Conservation (phyloP, 1,284 basidiomycete genomes). For the Ceratobasidium papillatum region DNA sequence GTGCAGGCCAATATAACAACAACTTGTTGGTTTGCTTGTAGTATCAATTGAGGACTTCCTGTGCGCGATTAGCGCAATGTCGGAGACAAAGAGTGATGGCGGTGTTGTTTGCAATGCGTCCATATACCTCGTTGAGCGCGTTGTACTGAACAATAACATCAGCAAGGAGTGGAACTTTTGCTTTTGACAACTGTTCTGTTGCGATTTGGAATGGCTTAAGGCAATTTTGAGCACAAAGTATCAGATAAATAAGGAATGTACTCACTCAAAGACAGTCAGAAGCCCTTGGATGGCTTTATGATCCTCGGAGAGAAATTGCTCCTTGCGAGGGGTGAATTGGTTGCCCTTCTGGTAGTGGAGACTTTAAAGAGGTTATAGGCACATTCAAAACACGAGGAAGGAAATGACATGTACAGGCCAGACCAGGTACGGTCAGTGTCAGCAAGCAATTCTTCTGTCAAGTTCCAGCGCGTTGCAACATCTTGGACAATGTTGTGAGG, state of each 20-base stretch:
- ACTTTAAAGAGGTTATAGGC: neutral
- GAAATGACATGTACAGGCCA: neutral
- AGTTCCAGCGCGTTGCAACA: neutral
- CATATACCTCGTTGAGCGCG: neutral
- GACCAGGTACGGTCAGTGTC: neutral
- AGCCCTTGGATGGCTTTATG: neutral
- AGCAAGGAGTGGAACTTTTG: neutral
- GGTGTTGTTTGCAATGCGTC: neutral
- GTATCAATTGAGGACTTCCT: neutral
- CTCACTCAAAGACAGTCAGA: neutral
- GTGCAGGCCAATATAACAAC: neutral
- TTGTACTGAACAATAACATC: conserved; percentile 8
- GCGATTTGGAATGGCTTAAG: neutral
- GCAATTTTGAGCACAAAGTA: neutral
- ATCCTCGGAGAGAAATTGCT: neutral
- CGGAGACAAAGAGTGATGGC: neutral
- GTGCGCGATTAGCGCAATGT: neutral
- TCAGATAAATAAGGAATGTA: neutral
- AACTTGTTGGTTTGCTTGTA: neutral
- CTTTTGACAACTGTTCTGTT: neutral
- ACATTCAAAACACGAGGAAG: neutral
- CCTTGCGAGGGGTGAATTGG: neutral
- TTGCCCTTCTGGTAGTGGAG: neutral
- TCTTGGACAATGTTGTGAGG: neutral
- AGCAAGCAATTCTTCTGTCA: neutral